Base-by-base conservation (phyloP, 2,329 filamentous ascomycete genomes). In the Delphinella strobiligena region DNA sequence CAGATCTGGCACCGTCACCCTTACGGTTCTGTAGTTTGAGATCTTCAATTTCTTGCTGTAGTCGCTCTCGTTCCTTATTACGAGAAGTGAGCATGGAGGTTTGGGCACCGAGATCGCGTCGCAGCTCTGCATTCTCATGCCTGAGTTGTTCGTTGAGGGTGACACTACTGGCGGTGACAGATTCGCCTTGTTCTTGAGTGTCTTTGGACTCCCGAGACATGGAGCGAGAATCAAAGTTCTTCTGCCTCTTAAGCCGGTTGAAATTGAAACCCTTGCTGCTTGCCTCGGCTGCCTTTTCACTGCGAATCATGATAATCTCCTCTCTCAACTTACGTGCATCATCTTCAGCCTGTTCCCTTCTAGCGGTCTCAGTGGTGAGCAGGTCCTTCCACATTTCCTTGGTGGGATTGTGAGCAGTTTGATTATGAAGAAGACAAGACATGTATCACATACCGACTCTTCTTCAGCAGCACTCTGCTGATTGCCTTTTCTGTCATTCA, bases 11-110 rank as follows among this genome's bases (percentile, higher is more conserved):
- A 38, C 59, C 61, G 45, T 75, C 82, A 19, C 75, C 76, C 46
- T 85, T 78, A 40, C 87, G 79, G 48, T 87, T 80, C 2, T 82
- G 78, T 51, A 96, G 77, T 62, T 96, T 98, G 46, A 98, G 69
- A 45, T 95, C 88, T 61, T 98, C 91, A 46, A 96, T 96, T 58
- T 98, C 89, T 55, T 94, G 86, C 59, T 96, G 93, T 7, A 98
- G 69, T 4, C 87, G 78, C 56, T 96, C 88, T 55, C 94, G 93
- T 56, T 98, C 91, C 18, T 87, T 82, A 54, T 95, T 95, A 17
- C 91, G 75, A 27, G 91, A 96, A 1, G 89, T 95, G 24, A 98
- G 72, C 86, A 98, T 96, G 0, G 88, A 95, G 1, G 88, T 93
- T 58, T 98, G 91, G 2, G 91, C 91, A 45, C 88, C 86, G 19